These are phyloP conservation scores for Puccinia horiana DNA, from an alignment of 1,284 basidiomycete species.

Conservation along the genomic window DNA sequence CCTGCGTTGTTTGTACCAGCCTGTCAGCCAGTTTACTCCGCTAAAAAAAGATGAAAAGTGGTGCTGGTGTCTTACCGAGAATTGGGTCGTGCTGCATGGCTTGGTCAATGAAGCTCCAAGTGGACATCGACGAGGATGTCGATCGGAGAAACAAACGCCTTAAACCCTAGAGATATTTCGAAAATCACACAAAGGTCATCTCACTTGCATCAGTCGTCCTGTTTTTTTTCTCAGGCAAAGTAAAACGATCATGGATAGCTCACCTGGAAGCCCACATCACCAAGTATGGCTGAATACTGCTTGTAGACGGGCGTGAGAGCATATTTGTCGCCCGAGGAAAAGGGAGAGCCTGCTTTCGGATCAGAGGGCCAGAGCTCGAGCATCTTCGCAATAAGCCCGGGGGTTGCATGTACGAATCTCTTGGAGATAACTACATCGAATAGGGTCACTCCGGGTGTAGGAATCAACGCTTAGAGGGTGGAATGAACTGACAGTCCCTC, in stretches of 20 bases:
- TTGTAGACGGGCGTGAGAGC: conserved; percentile 40
- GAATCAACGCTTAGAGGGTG: background rate
- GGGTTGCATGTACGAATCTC: conserved; percentile 7
- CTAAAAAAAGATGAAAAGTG: no score
- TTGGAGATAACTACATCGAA: conserved; percentile 18
- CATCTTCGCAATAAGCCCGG: background rate
- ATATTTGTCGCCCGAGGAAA: conserved; percentile 22
- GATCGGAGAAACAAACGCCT: conserved; percentile 6
- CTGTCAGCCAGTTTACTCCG: background rate
- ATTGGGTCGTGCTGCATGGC: conserved; percentile 4
- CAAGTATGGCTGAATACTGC: conserved; percentile 43
- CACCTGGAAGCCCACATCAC: conserved; percentile 45
- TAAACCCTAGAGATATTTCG: background rate
- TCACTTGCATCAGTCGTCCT: background rate
- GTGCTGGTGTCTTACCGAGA: conserved; percentile 30
- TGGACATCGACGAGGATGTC: conserved; percentile 5
- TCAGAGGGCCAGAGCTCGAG: conserved; percentile 28
- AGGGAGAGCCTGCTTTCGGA: conserved; percentile 42
- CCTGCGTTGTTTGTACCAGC: background rate
- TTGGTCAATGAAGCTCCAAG: conserved; percentile 45
- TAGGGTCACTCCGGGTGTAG: background rate
- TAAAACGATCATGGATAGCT: background rate
- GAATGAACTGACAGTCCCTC: conserved; percentile 10
- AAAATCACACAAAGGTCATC: background rate
- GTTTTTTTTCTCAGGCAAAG: background rate